These are phyloP conservation scores for Andrographis paniculata DNA, from an alignment of 305 asterid species.

Conservation along the genomic window DNA sequence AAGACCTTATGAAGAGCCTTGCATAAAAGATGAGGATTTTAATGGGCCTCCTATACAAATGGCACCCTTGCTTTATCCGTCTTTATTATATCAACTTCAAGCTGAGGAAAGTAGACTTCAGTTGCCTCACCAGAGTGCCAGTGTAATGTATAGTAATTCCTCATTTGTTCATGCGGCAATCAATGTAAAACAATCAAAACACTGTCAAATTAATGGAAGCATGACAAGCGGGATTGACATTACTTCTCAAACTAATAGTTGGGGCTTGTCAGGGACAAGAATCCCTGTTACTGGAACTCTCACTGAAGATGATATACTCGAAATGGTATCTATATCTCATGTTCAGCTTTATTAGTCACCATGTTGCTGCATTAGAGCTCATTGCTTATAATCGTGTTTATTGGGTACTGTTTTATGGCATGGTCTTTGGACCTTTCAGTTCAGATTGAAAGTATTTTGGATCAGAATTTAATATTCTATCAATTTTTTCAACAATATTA, in stretches of 20 bases:
- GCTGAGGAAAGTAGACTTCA: conserved; percentile 56
- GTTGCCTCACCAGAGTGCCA: conserved; percentile 36
- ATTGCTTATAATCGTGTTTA: conserved; percentile 7
- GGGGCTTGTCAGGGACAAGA: conserved; percentile 54
- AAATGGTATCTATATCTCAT: conserved; percentile 55
- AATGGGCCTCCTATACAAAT: conserved; percentile 33
- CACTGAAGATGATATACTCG: conserved; percentile 86
- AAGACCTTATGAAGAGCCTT: conserved; percentile 41
- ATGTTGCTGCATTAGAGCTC: conserved; percentile 17
- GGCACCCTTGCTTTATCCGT: conserved; percentile 47
- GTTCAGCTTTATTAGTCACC: conserved; percentile 18
- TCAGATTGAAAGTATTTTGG: neutral
- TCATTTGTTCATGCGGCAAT: conserved; percentile 25
- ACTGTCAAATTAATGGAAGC: conserved; percentile 30
- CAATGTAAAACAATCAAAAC: conserved; percentile 30
- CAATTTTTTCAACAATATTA: no score
- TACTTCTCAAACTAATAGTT: conserved; percentile 33
- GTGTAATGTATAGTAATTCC: conserved; percentile 27
- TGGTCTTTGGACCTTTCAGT: no score
- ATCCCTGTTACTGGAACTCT: conserved; percentile 39
- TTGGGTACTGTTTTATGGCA: no score
- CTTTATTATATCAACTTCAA: conserved; percentile 52
- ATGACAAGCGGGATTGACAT: conserved; percentile 22
- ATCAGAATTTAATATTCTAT: no score
- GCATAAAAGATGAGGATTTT: conserved; percentile 33